Evolutionary conservation across 305 asterid genomes (phyloP).

Genomic region (Withania somnifera): DNA sequence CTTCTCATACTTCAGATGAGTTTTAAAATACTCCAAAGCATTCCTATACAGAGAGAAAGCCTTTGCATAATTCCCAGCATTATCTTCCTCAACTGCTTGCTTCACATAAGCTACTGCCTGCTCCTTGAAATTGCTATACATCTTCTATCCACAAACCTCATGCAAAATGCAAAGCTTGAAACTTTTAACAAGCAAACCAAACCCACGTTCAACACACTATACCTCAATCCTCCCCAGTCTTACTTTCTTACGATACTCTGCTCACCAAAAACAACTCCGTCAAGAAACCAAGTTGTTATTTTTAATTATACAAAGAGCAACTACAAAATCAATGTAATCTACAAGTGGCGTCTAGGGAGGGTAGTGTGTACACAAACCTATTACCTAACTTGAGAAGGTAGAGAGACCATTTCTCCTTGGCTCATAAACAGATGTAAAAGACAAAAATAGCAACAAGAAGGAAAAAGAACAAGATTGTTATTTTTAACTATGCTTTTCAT

Average conservation of each 20-base stretch:
- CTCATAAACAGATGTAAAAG: neutral
- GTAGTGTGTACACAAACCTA: neutral
- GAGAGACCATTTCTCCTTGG: neutral
- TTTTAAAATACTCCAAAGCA: constrained; percentile 88
- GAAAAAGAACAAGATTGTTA: neutral
- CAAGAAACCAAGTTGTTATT: neutral
- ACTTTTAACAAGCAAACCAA: neutral
- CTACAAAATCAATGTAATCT: neutral
- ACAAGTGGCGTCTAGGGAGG: neutral
- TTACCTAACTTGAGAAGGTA: neutral
- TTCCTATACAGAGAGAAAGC: constrained; percentile 92
- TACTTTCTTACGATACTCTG: neutral
- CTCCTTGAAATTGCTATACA: constrained; percentile 98
- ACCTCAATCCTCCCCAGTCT: neutral
- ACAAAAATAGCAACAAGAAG: neutral
- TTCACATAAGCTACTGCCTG: constrained; percentile 94
- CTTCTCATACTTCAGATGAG: constrained; percentile 93
- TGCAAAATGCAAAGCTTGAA: neutral
- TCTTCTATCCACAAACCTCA: constrained; percentile 15
- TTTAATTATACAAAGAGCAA: neutral
- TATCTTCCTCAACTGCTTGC: constrained; percentile 90
- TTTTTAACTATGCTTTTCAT: neutral
- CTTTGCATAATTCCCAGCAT: constrained; percentile 81
- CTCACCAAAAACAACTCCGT: neutral
- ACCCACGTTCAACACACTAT: neutral